Evolutionary conservation across 257 asterid genomes (phyloP).

Genomic region (Galeopsis tetrahit): DNA sequence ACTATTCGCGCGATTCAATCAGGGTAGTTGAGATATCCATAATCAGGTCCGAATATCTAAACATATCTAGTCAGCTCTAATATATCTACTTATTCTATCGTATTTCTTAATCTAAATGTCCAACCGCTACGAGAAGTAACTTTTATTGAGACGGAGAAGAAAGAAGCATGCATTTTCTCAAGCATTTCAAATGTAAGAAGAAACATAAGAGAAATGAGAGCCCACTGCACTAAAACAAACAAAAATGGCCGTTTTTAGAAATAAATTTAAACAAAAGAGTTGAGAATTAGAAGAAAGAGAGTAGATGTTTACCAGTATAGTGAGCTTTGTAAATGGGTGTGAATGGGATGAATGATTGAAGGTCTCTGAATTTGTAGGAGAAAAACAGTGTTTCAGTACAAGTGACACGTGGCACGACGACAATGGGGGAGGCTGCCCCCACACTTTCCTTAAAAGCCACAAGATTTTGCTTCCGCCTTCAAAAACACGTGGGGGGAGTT

Average conservation of each 20-base stretch:
- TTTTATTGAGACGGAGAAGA: too few species aligned
- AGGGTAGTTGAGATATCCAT: too few species aligned
- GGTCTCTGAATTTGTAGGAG: constrained; percentile 25
- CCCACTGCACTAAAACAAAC: not conserved
- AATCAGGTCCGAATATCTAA: too few species aligned
- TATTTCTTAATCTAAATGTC: too few species aligned
- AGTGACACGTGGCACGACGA: constrained; percentile 37
- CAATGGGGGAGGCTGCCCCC: constrained; percentile 24
- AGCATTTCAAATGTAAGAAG: not conserved
- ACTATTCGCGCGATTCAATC: too few species aligned
- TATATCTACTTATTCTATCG: too few species aligned
- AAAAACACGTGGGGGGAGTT: constrained; percentile 20
- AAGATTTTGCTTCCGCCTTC: constrained; percentile 15
- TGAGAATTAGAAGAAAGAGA: not conserved
- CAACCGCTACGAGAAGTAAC: too few species aligned
- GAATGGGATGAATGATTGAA: constrained; percentile 5
- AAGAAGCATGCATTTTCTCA: not conserved
- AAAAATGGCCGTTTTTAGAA: not conserved
- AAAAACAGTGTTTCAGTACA: not conserved
- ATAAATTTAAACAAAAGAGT: not conserved
- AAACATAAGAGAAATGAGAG: not conserved
- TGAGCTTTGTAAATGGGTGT: not conserved
- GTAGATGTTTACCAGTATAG: constrained; percentile 30
- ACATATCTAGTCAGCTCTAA: too few species aligned
- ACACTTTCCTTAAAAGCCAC: constrained; percentile 17